Evolutionary conservation across 1,284 basidiomycete species (phyloP), one percentile per base, ranked within the genome.

Genomic region (Boletus holoroseus): DNA sequence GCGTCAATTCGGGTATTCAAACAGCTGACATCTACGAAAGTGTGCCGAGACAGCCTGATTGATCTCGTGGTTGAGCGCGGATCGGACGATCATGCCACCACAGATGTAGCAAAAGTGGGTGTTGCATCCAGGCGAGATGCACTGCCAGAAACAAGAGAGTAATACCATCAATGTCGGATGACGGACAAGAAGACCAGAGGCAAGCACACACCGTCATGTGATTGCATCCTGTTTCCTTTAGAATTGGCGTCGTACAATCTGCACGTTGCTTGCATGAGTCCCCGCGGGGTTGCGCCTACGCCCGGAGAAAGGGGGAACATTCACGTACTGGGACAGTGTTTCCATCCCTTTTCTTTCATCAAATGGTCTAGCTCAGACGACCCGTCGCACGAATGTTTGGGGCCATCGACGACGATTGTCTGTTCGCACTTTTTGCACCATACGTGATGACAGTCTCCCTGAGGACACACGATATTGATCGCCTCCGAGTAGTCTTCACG

Each of bases 51-150:
- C 64, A 0, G 74, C 75, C 0, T 58, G 51, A 3, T 61, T 49
- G 35, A 84, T 71, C 41, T 79, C 78, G 2, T 59, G 44, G 30
- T 64, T 67, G 31, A 71, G 55, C 0, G 72, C 75, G 0, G 81
- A 80, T 47, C 71, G 73, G 31, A 81, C 70, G 54, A 83, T 83
- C 32, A 67, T 58, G 15, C 68, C 60, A 6, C 81, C 82, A 53
- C 82, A 84, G 20, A 66, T 43, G 56, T 85, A 85, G 58, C 82
- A 84, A 61, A 83, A 84, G 57, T 83, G 81, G 18, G 73, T 75
- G 58, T 83, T 83, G 63, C 82, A 84, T 15, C 76, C 78, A 0
- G 79, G 79, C 1, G 78, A 68, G 47, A 73, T 70, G 60, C 83
- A 84, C 82, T 84, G 38, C 5, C 49, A 22, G 16, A 35, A 16